These are phyloP conservation scores for Boletus coccyginus DNA, from an alignment of 768 basidiomycete species.

Conservation along the genomic window DNA sequence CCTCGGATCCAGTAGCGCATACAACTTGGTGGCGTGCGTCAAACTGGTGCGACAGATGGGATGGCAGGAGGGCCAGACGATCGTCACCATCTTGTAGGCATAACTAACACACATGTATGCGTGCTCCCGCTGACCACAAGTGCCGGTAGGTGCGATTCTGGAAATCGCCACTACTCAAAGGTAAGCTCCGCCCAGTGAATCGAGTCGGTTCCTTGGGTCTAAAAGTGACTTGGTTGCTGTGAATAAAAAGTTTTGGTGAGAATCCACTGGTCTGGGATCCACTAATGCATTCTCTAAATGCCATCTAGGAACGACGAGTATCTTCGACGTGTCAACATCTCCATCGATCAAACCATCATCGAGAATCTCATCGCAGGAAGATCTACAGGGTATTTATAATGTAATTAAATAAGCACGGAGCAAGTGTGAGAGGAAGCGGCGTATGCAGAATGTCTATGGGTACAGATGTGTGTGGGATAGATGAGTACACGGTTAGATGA, in stretches of 20 bases:
- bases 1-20: constrained; percentile 93
- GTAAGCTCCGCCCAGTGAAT: constrained; percentile 38
- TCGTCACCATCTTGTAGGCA: constrained; percentile 85
- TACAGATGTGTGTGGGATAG: constrained; percentile 25
- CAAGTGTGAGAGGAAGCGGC: constrained; percentile 1
- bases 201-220: neutral
- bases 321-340: constrained; percentile 40
- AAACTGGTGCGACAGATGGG: constrained; percentile 70
- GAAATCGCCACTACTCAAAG: constrained; percentile 90
- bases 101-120: neutral
- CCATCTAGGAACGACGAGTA: constrained; percentile 51
- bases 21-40: constrained; percentile 91
- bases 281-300: neutral
- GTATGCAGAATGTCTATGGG: constrained; percentile 27
- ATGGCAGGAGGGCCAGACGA: constrained; percentile 62
- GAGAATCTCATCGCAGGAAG: constrained; percentile 35
- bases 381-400: constrained; percentile 6
- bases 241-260: constrained; percentile 48
- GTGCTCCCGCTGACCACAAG: neutral
- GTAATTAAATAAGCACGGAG: constrained; percentile 7
- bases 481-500: constrained; percentile 3
- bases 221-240: neutral
- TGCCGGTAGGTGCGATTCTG: constrained; percentile 78
- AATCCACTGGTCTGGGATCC: neutral
- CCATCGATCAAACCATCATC: constrained; percentile 39